These are phyloP conservation scores for Catenaria anguillulae DNA, from an alignment of 371 early-diverging fungal genomes.

Conservation along the genomic window DNA sequence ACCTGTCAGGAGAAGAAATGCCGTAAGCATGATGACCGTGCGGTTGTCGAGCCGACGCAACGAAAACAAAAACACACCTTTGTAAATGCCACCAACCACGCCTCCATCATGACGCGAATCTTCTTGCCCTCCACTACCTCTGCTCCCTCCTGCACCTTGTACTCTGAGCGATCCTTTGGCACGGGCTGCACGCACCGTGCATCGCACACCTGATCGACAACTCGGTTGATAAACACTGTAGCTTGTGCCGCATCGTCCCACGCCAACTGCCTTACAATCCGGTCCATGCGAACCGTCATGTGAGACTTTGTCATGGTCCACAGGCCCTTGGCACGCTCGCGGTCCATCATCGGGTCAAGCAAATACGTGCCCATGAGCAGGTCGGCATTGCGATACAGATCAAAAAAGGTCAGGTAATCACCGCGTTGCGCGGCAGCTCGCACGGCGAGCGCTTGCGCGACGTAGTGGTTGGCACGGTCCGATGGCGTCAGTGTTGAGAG, in stretches of 20 bases:
- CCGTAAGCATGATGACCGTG: too few species aligned
- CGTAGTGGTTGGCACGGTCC: slow-evolving; percentile 36
- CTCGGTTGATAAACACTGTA: not conserved
- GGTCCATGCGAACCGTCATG: slow-evolving; percentile 10
- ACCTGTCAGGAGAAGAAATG: slow-evolving; percentile 15
- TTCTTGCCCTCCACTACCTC: slow-evolving; percentile 1
- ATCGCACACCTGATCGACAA: slow-evolving; percentile 5
- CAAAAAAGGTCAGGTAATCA: slow-evolving; percentile 70
- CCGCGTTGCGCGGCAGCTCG: slow-evolving; percentile 56
- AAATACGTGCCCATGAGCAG: slow-evolving; percentile 59
- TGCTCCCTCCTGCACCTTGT: not conserved
- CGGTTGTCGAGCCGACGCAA: slow-evolving; percentile 41
- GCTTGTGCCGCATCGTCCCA: too few species aligned
- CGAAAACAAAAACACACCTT: slow-evolving; percentile 11
- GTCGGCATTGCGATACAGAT: slow-evolving; percentile 57
- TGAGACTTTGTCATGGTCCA: slow-evolving; percentile 50
- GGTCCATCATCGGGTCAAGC: slow-evolving; percentile 74
- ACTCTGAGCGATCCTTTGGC: not conserved
- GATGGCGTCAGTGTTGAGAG: slow-evolving; percentile 43
- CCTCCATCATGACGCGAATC: slow-evolving; percentile 32
- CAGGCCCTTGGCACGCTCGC: slow-evolving; percentile 63
- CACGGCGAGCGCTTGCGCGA: slow-evolving; percentile 68
- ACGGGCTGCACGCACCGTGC: not conserved
- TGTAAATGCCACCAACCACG: slow-evolving; percentile 30
- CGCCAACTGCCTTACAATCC: not conserved